These are phyloP conservation scores for Isabelozyma pseudorhagii DNA, from an alignment of 805 yeast genomes.

Conservation along the genomic window DNA sequence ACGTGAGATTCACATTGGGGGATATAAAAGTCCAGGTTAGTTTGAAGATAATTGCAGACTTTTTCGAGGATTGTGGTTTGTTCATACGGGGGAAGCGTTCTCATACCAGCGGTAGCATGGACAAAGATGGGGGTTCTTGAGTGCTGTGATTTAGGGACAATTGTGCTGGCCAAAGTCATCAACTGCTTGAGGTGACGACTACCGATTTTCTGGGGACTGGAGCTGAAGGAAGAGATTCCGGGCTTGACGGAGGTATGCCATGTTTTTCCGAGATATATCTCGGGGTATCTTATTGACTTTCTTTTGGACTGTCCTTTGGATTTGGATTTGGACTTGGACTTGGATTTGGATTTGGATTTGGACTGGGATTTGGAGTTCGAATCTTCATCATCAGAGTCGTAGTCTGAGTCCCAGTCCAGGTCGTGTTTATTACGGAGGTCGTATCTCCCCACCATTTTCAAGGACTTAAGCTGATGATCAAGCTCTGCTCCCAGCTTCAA, in stretches of 20 bases:
- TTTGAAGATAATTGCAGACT: conserved; percentile 48
- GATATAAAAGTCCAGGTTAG: conserved; percentile 48
- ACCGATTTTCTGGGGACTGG: conserved; percentile 49
- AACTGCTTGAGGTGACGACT: conserved; percentile 48
- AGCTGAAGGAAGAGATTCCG: conserved; percentile 52
- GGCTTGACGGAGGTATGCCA: conserved; percentile 57
- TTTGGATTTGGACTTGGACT: background rate
- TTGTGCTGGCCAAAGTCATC: conserved; percentile 44
- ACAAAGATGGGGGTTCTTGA: conserved; percentile 62
- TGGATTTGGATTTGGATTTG: background rate
- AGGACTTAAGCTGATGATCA: background rate
- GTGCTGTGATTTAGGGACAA: conserved; percentile 61
- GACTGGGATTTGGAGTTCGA: conserved; percentile 5
- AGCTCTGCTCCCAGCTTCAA: conserved; percentile 15
- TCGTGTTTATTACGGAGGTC: conserved; percentile 5
- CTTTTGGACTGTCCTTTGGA: background rate
- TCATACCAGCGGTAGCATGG: conserved; percentile 71
- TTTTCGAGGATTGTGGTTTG: conserved; percentile 44
- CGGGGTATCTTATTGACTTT: conserved; percentile 20
- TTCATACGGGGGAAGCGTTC: conserved; percentile 51
- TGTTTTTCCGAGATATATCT: conserved; percentile 27
- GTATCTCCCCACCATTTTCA: conserved; percentile 10
- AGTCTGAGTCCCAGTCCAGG: conserved; percentile 2
- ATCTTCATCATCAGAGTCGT: background rate
- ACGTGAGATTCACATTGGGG: conserved; percentile 64